Base-by-base conservation (phyloP, 805 yeast species). In the Isabelozyma gotoi region DNA sequence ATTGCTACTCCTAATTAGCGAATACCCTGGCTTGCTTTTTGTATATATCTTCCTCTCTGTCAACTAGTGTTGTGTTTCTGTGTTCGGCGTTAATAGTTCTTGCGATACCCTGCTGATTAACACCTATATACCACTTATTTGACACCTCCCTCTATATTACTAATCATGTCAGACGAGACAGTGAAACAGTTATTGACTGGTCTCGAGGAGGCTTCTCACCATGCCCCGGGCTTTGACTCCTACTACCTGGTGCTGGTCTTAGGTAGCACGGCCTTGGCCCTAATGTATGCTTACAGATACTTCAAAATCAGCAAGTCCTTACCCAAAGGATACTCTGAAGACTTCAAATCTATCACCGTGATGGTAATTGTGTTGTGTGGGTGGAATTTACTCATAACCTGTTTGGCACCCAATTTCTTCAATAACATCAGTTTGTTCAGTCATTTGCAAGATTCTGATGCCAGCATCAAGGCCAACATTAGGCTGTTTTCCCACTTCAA, bases 241-340 rank as follows among this genome's bases (percentile, higher is more conserved):
- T 24, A 10, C 12, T 24, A 10, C 29, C 12, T 24, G 29, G 6
- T 24, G 3, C 29, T 24, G 29, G 29, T 24, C n/a, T n/a, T 24
- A 7, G 29, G 29, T 24, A 24, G 29, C 5, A 24, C 5, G n/a
- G 12, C 7, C 12, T 3, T 24, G 29, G 29, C 29, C 8, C 12
- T 24, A 24, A 24, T 24, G 8, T 24, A 24, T 24, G 29, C n/a
- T 11, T 33, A 16, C 19, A 19, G 52, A n/a, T 50, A 44, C 35
- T 11, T 16, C 7, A 27, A 18, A 15, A 33, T 44, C 19, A 40
- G 43, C 15, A 21, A 34, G 3, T 35, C 12, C 11, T 16, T 47
- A 19, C 49, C 45, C 12, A 39, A 43, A 14, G 46, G 44, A 27
- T 41, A 35, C 29, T 43, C 51, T 3, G 41, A 36, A 11, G 50